Evolutionary conservation across 192 early-diverging fungal genomes (phyloP).

Genomic region (Gryganskiella cystojenkinii): DNA sequence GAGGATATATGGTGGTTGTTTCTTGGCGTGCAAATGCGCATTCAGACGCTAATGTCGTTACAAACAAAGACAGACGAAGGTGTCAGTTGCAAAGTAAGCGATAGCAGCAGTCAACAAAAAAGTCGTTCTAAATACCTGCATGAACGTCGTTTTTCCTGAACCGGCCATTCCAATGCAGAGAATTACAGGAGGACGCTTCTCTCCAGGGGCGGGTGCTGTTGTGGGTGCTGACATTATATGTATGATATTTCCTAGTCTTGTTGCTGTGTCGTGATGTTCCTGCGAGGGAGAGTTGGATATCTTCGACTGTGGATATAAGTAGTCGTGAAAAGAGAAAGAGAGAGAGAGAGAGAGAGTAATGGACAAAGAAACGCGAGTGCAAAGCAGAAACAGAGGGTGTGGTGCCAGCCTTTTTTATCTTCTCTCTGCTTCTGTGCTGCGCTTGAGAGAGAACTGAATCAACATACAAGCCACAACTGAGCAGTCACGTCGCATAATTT

Average conservation of each 20-base stretch:
- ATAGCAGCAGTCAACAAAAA: constrained; percentile 1
- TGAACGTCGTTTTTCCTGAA: constrained; percentile 95
- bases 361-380: too few relatives aligned
- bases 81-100: neutral
- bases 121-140: constrained; percentile 74
- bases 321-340: too few relatives aligned
- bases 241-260: too few relatives aligned
- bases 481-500: too few relatives aligned
- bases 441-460: too few relatives aligned
- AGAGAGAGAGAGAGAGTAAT: too few relatives aligned
- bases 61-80: neutral
- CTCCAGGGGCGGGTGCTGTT: constrained; percentile 13
- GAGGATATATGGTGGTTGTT: constrained; percentile 85
- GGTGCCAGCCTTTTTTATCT: too few relatives aligned
- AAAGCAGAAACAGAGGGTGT: too few relatives aligned
- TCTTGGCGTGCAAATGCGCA: constrained; percentile 82
- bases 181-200: constrained; percentile 75
- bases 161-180: constrained; percentile 98
- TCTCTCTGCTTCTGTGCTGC: too few relatives aligned
- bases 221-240: constrained; percentile 22
- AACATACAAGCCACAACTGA: too few relatives aligned
- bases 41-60: constrained; percentile 76
- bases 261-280: neutral
- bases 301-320: too few relatives aligned
- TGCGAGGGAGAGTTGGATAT: too few relatives aligned